These are phyloP conservation scores for Ilex asprella DNA, from an alignment of 257 asterid species.

Conservation along the genomic window DNA sequence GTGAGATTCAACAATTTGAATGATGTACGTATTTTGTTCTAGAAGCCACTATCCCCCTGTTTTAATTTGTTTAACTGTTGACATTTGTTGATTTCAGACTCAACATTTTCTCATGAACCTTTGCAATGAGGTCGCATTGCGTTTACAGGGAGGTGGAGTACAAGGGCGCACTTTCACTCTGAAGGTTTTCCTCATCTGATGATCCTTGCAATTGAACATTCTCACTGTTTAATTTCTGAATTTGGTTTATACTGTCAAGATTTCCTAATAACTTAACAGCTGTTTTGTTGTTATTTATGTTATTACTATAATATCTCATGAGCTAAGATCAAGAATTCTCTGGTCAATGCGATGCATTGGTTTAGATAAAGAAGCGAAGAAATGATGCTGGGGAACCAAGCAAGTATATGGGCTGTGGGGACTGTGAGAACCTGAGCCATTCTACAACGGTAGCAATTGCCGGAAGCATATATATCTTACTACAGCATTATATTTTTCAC, in stretches of 20 bases:
- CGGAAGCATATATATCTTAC: slow-evolving; percentile 18
- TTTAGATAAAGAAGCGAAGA: slow-evolving; percentile 82
- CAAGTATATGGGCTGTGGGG: slow-evolving; percentile 93
- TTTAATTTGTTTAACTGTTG: slow-evolving; percentile 17
- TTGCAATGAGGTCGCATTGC: slow-evolving; percentile 87
- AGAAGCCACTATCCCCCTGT: slow-evolving; percentile 5
- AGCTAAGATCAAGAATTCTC: neutral
- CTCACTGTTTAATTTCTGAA: too few relatives aligned
- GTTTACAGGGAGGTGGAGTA: slow-evolving; percentile 81
- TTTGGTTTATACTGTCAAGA: too few relatives aligned
- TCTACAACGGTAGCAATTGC: slow-evolving; percentile 51
- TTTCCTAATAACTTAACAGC: too few relatives aligned
- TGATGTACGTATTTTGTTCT: slow-evolving; percentile 50
- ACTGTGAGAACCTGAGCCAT: slow-evolving; percentile 90
- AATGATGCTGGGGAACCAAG: slow-evolving; percentile 81
- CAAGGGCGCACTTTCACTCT: slow-evolving; percentile 81
- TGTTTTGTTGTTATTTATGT: neutral
- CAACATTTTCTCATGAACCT: slow-evolving; percentile 51
- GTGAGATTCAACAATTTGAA: slow-evolving; percentile 77
- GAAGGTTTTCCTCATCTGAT: slow-evolving; percentile 44
- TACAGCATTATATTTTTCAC: neutral
- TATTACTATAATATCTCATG: neutral
- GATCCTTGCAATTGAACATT: too few relatives aligned
- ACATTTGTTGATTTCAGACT: slow-evolving; percentile 40
- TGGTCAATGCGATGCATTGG: neutral